Base-by-base conservation (phyloP, 805 yeast species). In the Candida vaughaniae region DNA sequence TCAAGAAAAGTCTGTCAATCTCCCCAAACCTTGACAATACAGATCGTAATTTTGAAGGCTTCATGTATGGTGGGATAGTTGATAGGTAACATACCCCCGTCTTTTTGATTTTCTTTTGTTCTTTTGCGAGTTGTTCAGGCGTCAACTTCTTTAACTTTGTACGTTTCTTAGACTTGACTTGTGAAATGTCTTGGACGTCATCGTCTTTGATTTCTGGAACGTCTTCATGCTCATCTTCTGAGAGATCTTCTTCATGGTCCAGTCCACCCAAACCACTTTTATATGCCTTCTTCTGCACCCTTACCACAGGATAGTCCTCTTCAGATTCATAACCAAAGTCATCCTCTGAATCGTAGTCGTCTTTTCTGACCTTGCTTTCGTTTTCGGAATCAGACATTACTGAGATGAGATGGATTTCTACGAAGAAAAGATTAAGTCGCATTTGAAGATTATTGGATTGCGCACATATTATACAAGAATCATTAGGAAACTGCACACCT, bases 21-120 rank as follows among this genome's bases (percentile, higher is more conserved):
- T 78, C 80, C 8, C 99, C 99, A 62, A 91, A 93, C 43, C 87
- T 69, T 3, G 80, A 60, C 22, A 93, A 66, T 9, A 93, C 75
- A 35, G 89, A 93, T 51, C 95, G 74, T 62, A 93, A 69, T 56
- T 89, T 93, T 2, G 83, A 78, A 1, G 99, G 98, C 56, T 90
- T 90, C 99, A 93, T 93, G 56, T 85, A 93, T 17, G 99, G 99
- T 0, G 99, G 99, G 7, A 93, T 77, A 33, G 82, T 76, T 0
- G 97, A 89, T 3, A 93, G 60, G 50, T 93, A 93, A n/a, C 95
- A 82, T 2, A 93, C 96, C 4, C 99, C 99, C 0, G 96, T 82
- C 49, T 76, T 80, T 43, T 73, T 77, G 25, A 76, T 71, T 48
- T 74, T 75, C 47, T 73, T 73, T 43, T 75, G 71, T 42, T 75